phyloP scores from a whole-genome alignment of 371 early-diverging fungal genomes.

The Dinochytrium kinnereticum region DNA sequence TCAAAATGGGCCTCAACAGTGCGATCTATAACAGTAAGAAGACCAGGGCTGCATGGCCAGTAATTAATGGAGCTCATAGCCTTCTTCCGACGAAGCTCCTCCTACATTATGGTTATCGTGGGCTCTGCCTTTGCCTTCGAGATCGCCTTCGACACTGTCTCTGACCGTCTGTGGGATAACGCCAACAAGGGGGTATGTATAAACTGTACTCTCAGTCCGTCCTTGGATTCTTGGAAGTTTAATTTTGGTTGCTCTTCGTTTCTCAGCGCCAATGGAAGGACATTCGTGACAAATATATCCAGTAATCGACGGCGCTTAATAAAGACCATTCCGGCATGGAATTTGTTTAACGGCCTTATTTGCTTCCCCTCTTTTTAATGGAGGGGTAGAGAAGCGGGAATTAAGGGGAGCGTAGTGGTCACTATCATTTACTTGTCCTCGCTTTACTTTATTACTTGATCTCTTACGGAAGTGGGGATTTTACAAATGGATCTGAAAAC shows the following conservation, averaged over 20 bases:
- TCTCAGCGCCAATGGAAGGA: slow-evolving; percentile 75
- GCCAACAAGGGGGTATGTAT: slow-evolving; percentile 80
- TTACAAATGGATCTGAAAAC: too few relatives aligned
- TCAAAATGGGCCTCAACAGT: background rate
- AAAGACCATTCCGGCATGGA: too few relatives aligned
- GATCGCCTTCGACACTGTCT: slow-evolving; percentile 71
- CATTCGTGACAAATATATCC: slow-evolving; percentile 69
- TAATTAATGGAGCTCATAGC: slow-evolving; percentile 26
- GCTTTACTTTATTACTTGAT: background rate
- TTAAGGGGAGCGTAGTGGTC: too few relatives aligned
- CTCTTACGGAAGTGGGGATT: background rate
- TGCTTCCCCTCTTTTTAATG: too few relatives aligned
- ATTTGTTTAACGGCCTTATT: too few relatives aligned
- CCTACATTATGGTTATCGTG: slow-evolving; percentile 62
- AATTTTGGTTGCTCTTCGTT: background rate
- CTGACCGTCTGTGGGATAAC: slow-evolving; percentile 75
- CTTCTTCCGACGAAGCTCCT: slow-evolving; percentile 46
- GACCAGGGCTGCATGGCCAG: background rate
- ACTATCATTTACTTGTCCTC: background rate
- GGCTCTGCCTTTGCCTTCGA: slow-evolving; percentile 80
- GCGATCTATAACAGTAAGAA: slow-evolving; percentile 11
- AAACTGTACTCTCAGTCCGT: too few relatives aligned
- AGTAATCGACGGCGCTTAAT: slow-evolving; percentile 39
- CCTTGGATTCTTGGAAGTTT: background rate
- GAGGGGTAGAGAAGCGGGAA: too few relatives aligned